Percentiles rank a stretch among this genome's conserved stretches.
Conservation (phyloP, 2,329 filamentous ascomycete species). For the Monosporascus sp. region DNA sequence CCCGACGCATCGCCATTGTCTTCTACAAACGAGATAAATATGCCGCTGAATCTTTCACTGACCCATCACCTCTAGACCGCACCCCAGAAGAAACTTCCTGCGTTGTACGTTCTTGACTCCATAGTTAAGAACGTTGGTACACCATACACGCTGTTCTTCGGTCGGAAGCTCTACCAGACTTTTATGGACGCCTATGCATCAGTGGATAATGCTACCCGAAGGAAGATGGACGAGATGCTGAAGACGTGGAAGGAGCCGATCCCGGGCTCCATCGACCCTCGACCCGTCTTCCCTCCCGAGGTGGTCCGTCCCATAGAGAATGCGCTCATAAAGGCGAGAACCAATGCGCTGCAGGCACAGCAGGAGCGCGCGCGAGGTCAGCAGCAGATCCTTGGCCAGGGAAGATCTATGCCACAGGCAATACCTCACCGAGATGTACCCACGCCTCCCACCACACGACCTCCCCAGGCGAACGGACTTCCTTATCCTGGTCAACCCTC, state of each 20-base stretch:
- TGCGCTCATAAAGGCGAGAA: constrained; percentile 77
- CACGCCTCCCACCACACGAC: constrained; percentile 58
- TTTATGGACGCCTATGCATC: constrained; percentile 96
- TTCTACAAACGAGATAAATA: background rate
- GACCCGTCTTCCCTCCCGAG: constrained; percentile 84
- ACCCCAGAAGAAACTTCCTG: constrained; percentile 83
- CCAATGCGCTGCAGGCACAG: constrained; percentile 54
- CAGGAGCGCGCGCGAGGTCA: constrained; percentile 51
- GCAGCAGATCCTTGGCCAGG: constrained; percentile 47
- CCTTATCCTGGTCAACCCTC: constrained; percentile 29
- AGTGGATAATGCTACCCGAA: constrained; percentile 75
- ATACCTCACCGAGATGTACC: constrained; percentile 65
- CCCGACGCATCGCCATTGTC: background rate
- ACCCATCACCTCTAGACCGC: constrained; percentile 56
- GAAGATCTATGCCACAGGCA: constrained; percentile 44
- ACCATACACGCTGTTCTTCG: constrained; percentile 92
- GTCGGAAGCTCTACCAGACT: constrained; percentile 83
- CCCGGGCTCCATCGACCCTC: constrained; percentile 85
- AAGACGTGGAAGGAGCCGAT: constrained; percentile 98
- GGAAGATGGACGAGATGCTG: constrained; percentile 94
- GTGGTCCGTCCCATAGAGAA: constrained; percentile 89
- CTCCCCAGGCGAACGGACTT: constrained; percentile 24
- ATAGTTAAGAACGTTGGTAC: constrained; percentile 98
- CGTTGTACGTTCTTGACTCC: constrained; percentile 96
- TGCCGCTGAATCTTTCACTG: background rate